Percentiles rank a stretch among this genome's conserved stretches.
Conservation (phyloP, 2,329 filamentous ascomycete genomes). For the Neoascochyta sp. region DNA sequence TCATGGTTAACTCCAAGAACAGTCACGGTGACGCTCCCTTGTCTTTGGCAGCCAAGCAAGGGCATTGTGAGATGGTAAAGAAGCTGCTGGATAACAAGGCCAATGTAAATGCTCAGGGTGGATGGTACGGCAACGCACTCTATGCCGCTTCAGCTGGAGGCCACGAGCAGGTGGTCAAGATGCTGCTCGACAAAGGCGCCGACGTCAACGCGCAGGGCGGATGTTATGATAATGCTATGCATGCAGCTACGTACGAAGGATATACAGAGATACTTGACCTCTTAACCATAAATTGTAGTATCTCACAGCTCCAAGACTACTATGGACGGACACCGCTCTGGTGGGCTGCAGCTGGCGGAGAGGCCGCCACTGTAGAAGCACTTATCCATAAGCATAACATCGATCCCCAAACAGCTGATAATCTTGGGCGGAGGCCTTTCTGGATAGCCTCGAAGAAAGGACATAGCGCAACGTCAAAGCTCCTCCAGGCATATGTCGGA, state of each 20-base stretch:
- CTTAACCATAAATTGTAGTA: neutral
- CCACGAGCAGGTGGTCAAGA: too few species aligned
- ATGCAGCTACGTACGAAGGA: neutral
- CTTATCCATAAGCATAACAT: conserved; percentile 1
- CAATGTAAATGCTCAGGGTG: conserved; percentile 1
- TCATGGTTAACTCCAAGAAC: conserved; percentile 3
- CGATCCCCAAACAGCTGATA: conserved; percentile 1
- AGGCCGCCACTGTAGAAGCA: conserved; percentile 1
- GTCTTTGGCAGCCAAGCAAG: conserved; percentile 2
- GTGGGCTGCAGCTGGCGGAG: conserved; percentile 6
- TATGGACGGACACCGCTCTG: conserved; percentile 5
- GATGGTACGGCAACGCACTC: too few species aligned
- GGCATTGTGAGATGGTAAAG: conserved; percentile 2
- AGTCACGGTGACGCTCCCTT: neutral
- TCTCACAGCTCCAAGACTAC: conserved; percentile 1
- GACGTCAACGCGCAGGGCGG: conserved; percentile 1
- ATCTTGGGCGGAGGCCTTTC: conserved; percentile 1
- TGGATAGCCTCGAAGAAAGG: conserved; percentile 1
- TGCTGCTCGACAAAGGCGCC: conserved; percentile 2
- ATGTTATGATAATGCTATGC: neutral
- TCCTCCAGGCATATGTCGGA: too few species aligned
- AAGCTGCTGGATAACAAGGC: conserved; percentile 3
- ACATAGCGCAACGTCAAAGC: conserved; percentile 1
- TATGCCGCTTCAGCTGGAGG: too few species aligned
- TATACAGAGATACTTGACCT: neutral